These are phyloP conservation scores for Trichoderma lentiforme DNA, from an alignment of 2,329 filamentous ascomycete genomes.

Conservation along the genomic window DNA sequence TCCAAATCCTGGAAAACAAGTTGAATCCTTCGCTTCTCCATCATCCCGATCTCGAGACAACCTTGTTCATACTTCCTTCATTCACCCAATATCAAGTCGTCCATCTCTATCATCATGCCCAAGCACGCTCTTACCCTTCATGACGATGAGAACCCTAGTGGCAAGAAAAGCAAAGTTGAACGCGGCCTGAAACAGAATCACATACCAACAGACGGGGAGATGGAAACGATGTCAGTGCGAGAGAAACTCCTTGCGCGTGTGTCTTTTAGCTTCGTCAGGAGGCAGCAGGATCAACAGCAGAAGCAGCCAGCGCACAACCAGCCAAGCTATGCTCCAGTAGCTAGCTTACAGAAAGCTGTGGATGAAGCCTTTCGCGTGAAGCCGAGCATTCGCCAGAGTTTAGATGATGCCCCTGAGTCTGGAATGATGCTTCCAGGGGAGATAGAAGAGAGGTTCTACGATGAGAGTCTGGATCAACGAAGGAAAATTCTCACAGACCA, in stretches of 20 bases:
- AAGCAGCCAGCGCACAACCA: not conserved
- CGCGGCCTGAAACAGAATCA: too few relatives aligned
- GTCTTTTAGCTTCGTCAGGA: not conserved
- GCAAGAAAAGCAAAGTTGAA: not conserved
- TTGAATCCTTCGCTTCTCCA: not conserved
- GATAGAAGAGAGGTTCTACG: not conserved
- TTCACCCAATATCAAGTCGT: not conserved
- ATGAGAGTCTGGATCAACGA: too few relatives aligned
- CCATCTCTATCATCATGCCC: not conserved
- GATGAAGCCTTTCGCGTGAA: not conserved
- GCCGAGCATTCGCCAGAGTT: not conserved
- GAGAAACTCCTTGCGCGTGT: conserved; percentile 5
- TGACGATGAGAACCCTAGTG: not conserved
- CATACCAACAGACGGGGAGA: not conserved
- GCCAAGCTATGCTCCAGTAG: not conserved
- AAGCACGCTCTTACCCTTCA: not conserved
- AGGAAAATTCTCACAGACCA: not conserved
- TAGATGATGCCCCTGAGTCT: not conserved
- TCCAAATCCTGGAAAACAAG: not conserved
- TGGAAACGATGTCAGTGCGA: not conserved
- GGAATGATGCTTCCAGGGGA: not conserved
- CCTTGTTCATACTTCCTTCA: not conserved
- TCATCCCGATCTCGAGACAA: not conserved
- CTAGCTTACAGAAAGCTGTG: not conserved
- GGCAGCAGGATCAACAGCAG: not conserved